These are phyloP conservation scores for Kodamaea hsintzibuensis DNA, from an alignment of 805 yeast species.

Conservation along the genomic window DNA sequence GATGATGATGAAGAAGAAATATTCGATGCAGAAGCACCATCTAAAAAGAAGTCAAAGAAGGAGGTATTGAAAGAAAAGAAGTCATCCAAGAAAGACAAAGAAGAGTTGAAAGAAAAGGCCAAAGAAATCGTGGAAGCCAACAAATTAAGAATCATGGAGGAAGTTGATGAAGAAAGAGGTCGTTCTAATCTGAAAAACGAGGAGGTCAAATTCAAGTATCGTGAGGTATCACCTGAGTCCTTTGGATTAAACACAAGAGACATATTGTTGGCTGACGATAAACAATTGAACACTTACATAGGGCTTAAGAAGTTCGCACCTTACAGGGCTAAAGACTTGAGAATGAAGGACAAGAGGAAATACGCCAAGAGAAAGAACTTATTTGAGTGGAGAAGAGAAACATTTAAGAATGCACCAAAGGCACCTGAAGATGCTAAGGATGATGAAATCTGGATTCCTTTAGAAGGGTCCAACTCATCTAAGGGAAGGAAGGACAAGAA, in stretches of 20 bases:
- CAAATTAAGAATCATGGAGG: slow-evolving; percentile 62
- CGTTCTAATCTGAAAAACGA: slow-evolving; percentile 40
- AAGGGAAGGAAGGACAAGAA: slow-evolving; percentile 11
- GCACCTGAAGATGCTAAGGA: slow-evolving; percentile 38
- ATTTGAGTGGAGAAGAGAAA: slow-evolving; percentile 86
- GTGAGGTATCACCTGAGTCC: slow-evolving; percentile 94
- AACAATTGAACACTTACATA: slow-evolving; percentile 76
- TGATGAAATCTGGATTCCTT: slow-evolving; percentile 38
- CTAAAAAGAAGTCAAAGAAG: slow-evolving; percentile 48
- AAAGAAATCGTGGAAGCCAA: slow-evolving; percentile 78
- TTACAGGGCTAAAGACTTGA: slow-evolving; percentile 73
- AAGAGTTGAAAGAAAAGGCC: slow-evolving; percentile 63
- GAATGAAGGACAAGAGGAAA: slow-evolving; percentile 78
- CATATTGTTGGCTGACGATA: slow-evolving; percentile 86
- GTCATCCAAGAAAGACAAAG: slow-evolving; percentile 60
- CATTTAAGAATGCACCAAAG: slow-evolving; percentile 60
- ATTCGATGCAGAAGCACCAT: slow-evolving; percentile 25
- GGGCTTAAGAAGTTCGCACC: slow-evolving; percentile 94
- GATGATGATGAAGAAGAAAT: slow-evolving; percentile 11
- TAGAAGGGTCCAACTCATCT: slow-evolving; percentile 9
- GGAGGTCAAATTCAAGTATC: slow-evolving; percentile 69
- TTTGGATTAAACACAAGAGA: slow-evolving; percentile 86
- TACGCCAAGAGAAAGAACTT: slow-evolving; percentile 79
- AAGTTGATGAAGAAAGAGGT: slow-evolving; percentile 64
- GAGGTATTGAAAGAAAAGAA: slow-evolving; percentile 59